Evolutionary conservation across 1,139 yeast species (phyloP), one percentile per base, ranked within the genome.

Genomic region (Meyerozyma sp.): DNA sequence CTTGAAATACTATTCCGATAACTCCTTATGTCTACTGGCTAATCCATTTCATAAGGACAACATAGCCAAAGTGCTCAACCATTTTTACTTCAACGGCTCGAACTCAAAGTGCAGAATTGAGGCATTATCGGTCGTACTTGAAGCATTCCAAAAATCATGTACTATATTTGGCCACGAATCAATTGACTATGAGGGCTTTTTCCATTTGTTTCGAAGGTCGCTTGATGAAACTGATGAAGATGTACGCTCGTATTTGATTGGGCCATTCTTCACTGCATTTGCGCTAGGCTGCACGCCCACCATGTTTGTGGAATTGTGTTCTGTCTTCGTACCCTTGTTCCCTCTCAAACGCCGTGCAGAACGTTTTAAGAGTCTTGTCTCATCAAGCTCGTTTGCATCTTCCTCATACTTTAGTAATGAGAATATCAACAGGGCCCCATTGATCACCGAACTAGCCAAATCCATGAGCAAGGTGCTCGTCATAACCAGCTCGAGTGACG

Each of bases 21-120:
- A 74, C 43, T 72, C 73, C 42, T 53, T 73, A 23, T 82, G 90
- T 53, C 68, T 81, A 1, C 74, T 81, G 7, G 56, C 80, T n/a
- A 63, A 73, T 38, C 69, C 76, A 0, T 61, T 70, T 16, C 83
- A 90, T 87, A 62, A 63, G 39, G 68, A 65, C 2, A 77, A 79
- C 51, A 65, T 79, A 40, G 58, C 62, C 20, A 63, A 61, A n/a
- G 47, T 82, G 3, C 58, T 82, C 21, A 65, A 68, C 21, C 63
- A 66, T 21, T 82, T 81, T 53, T 81, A 70, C 54, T 61, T 59
- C 32, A 46, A 28, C 8, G 8, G 39, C 10, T 16, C 43, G 3
- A 56, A 62, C 2, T 45, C 65, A 1, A 59, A 62, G 1, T 64
- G 75, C 2, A 69, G 81, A 38, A 46, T 68, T 0, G 62, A 63